Evolutionary conservation across 441 rosid genomes (phyloP).

Genomic region (Lagerstroemia fauriei): DNA sequence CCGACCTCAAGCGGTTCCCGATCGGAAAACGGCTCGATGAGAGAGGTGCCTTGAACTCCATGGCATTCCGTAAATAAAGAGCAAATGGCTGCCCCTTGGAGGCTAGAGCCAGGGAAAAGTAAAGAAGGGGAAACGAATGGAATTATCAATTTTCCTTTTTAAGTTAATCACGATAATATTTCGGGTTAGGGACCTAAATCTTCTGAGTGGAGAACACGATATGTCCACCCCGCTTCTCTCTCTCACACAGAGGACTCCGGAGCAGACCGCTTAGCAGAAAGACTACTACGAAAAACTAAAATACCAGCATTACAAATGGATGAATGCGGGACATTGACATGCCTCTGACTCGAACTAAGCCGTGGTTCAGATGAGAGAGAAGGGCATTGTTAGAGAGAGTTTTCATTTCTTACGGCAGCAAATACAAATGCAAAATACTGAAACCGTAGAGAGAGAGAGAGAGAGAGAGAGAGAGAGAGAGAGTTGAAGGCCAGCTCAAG

Average conservation of each 20-base stretch:
- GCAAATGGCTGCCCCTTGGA: background rate
- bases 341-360: too few relatives aligned
- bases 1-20: background rate
- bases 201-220: constrained; percentile 53
- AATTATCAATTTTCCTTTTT: background rate
- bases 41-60: background rate
- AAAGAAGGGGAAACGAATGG: background rate
- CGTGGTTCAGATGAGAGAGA: background rate
- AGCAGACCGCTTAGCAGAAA: too few relatives aligned
- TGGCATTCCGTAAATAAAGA: background rate
- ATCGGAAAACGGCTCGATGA: background rate
- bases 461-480: constrained; percentile 1
- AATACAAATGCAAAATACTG: background rate
- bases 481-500: constrained; percentile 11
- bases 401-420: constrained; percentile 5
- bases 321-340: too few relatives aligned
- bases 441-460: background rate
- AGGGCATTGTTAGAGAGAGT: too few relatives aligned
- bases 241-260: constrained; percentile 12
- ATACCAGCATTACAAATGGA: too few relatives aligned
- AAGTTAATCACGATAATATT: background rate
- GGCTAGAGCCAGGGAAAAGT: background rate
- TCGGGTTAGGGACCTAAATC: constrained; percentile 34
- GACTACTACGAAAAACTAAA: too few relatives aligned
- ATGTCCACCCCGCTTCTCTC: constrained; percentile 30